Conservation (phyloP, 2,329 filamentous ascomycete species). For the Trichoderma citrinoviride region DNA sequence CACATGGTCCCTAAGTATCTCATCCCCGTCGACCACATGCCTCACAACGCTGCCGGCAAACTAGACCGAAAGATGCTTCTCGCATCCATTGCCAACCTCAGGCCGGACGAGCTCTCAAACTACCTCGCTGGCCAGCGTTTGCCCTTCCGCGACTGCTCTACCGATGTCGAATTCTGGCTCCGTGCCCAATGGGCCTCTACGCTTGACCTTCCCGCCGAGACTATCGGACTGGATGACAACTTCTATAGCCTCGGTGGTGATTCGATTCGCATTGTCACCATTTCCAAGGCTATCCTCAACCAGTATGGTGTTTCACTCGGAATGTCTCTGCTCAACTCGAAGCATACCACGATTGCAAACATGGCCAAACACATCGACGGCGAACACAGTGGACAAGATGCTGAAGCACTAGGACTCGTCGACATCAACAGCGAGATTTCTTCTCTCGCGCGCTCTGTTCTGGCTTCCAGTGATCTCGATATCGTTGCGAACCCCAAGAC, state of each 20-base stretch:
- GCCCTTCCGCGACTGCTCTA: slow-evolving; percentile 16
- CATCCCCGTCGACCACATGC: slow-evolving; percentile 12
- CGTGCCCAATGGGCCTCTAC: slow-evolving; percentile 9
- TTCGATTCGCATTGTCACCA: slow-evolving; percentile 26
- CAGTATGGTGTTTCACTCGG: slow-evolving; percentile 24
- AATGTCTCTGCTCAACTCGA: slow-evolving; percentile 25
- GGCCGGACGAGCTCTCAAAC: not conserved
- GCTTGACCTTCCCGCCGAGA: slow-evolving; percentile 14
- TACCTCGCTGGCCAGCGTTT: slow-evolving; percentile 6
- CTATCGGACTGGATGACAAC: slow-evolving; percentile 25
- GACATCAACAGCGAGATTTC: slow-evolving; percentile 9
- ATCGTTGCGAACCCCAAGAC: not conserved
- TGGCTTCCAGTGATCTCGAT: not conserved
- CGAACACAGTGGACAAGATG: not conserved
- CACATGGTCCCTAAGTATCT: slow-evolving; percentile 17
- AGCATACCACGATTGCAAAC: slow-evolving; percentile 24
- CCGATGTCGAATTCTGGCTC: slow-evolving; percentile 5
- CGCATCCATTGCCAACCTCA: not conserved
- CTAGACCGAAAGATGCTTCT: slow-evolving; percentile 12
- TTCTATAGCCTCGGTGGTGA: slow-evolving; percentile 27
- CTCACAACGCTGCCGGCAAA: slow-evolving; percentile 17
- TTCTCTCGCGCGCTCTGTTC: not conserved
- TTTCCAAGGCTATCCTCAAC: slow-evolving; percentile 22
- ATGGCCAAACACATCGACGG: slow-evolving; percentile 24
- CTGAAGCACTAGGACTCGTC: not conserved